Evolutionary conservation across 2,329 filamentous ascomycete species (phyloP).

Genomic region (Thielaviopsis musarum): DNA sequence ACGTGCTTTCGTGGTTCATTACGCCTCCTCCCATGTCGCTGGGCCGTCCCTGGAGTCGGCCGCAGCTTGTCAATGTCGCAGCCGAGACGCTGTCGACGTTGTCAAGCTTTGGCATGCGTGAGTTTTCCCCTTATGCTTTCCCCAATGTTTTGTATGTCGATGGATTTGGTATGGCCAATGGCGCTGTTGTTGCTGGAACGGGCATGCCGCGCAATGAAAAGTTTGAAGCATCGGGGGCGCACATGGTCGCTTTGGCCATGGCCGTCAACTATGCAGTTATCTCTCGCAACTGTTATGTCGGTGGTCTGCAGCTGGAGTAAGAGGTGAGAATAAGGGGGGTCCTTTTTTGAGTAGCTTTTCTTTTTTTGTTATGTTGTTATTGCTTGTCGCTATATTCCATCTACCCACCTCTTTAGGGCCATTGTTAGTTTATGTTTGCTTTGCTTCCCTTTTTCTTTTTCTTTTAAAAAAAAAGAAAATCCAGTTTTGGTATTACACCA

Average conservation of each 20-base stretch:
- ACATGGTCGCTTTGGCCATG: conserved; percentile 11
- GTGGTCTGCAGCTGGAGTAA: neutral
- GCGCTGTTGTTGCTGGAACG: neutral
- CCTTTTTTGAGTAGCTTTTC: neutral
- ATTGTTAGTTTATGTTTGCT: neutral
- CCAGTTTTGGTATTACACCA: too few species aligned
- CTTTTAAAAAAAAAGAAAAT: neutral
- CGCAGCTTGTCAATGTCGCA: conserved; percentile 1
- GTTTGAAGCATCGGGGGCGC: conserved; percentile 4
- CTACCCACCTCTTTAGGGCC: neutral
- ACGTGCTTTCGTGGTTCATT: conserved; percentile 6
- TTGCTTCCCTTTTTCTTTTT: neutral
- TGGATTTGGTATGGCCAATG: conserved; percentile 7
- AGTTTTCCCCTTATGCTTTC: conserved; percentile 12
- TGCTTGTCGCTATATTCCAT: neutral
- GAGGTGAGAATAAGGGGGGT: neutral
- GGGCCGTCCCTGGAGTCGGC: neutral
- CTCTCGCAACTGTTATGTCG: conserved; percentile 10
- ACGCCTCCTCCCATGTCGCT: conserved; percentile 2
- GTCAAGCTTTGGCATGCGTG: conserved; percentile 9
- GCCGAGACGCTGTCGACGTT: conserved; percentile 6
- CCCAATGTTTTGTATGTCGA: conserved; percentile 12
- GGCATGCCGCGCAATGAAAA: conserved; percentile 3
- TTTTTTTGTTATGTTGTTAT: neutral
- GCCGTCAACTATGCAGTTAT: conserved; percentile 11